Evolutionary conservation across 129 eudicot species (phyloP).

Genomic region (Flaveria robusta): DNA sequence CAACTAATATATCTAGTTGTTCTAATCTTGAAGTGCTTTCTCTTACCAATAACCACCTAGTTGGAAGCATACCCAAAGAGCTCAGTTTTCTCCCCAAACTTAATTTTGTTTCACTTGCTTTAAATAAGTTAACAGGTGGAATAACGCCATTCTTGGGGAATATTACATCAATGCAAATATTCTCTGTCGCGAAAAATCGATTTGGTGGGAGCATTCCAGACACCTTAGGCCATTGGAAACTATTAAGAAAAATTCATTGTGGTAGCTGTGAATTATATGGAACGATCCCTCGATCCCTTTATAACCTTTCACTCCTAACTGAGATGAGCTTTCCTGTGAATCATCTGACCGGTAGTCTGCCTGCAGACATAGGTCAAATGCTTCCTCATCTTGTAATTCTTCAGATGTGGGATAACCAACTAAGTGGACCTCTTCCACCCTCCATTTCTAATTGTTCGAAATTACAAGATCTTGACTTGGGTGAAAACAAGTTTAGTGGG

Average conservation of each 20-base stretch:
- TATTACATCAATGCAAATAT: not conserved
- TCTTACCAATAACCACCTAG: not conserved
- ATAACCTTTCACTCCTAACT: not conserved
- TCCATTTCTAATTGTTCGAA: not conserved
- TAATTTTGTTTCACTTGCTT: not conserved
- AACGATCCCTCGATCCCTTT: not conserved
- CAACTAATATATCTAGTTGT: not conserved
- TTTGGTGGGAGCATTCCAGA: constrained; percentile 13
- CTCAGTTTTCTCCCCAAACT: not conserved
- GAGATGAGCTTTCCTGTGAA: not conserved
- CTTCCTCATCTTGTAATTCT: not conserved
- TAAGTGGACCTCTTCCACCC: not conserved
- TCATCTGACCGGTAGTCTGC: not conserved
- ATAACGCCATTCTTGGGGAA: constrained; percentile 1
- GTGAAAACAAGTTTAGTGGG: not conserved
- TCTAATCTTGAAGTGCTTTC: not conserved
- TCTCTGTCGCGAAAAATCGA: not conserved
- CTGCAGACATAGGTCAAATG: not conserved
- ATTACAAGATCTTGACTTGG: not conserved
- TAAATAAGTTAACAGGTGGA: not conserved
- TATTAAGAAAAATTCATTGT: not conserved
- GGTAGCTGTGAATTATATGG: not conserved
- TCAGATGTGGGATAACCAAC: not conserved
- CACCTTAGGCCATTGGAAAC: not conserved
- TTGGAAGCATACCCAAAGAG: not conserved